Evolutionary conservation across 2,329 filamentous ascomycete species (phyloP).

Genomic region (Alternaria triticimaculans): DNA sequence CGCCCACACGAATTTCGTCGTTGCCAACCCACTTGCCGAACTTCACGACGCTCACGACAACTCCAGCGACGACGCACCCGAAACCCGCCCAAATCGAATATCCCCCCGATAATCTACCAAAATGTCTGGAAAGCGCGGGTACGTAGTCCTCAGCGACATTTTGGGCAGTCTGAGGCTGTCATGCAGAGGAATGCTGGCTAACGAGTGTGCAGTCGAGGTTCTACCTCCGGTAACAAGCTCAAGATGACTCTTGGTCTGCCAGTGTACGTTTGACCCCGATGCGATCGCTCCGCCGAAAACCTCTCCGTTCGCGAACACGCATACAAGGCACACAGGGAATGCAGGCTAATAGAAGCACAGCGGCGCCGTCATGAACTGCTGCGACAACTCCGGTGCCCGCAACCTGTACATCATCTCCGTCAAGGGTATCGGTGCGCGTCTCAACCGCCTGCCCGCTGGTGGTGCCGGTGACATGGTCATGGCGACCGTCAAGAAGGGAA

Average conservation of each 20-base stretch:
- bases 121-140: constrained; percentile 26
- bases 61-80: constrained; percentile 22
- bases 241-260: constrained; percentile 99
- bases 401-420: constrained; percentile 99
- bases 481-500: constrained; percentile 99
- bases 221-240: constrained; percentile 99
- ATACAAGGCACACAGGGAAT: constrained; percentile 18
- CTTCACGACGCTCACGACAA: constrained; percentile 16
- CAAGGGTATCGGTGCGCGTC: constrained; percentile 96
- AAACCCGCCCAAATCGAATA: constrained; percentile 18
- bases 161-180: background rate
- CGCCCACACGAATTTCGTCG: constrained; percentile 3
- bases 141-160: background rate
- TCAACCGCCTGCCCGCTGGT: constrained; percentile 95
- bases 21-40: constrained; percentile 9
- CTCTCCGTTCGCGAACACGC: constrained; percentile 6
- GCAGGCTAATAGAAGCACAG: constrained; percentile 58
- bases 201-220: constrained; percentile 66
- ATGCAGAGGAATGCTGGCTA: constrained; percentile 23
- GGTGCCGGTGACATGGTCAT: constrained; percentile 99
- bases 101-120: constrained; percentile 19
- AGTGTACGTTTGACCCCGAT: constrained; percentile 74
- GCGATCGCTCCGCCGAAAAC: constrained; percentile 18
- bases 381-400: constrained; percentile 97
- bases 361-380: constrained; percentile 99